phyloP scores from a whole-genome alignment of 768 basidiomycete genomes.

The Termitomyces sp. region DNA sequence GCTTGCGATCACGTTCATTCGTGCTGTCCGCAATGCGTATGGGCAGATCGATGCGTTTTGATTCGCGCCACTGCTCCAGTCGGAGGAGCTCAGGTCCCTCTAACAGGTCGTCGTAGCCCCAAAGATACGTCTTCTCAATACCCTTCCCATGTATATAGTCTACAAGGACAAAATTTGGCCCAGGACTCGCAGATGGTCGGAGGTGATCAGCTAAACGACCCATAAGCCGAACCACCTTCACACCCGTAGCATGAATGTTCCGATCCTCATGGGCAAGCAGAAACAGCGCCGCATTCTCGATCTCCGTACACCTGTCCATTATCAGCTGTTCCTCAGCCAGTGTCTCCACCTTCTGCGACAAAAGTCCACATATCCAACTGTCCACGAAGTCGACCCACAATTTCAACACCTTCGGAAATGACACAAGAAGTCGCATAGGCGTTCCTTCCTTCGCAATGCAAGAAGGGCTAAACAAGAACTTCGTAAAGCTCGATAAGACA shows the following conservation, averaged over 20 bases:
- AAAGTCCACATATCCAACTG: constrained; percentile 53
- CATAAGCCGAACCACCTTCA: constrained; percentile 59
- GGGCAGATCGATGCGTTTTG: constrained; percentile 48
- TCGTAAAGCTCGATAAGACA: constrained; percentile 60
- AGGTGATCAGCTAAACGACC: constrained; percentile 44
- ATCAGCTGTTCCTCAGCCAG: constrained; percentile 38
- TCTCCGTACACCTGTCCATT: constrained; percentile 46
- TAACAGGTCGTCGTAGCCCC: constrained; percentile 63
- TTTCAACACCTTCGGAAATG: constrained; percentile 59
- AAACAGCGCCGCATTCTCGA: constrained; percentile 73
- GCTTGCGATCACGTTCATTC: constrained; percentile 57
- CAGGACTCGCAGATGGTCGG: constrained; percentile 22
- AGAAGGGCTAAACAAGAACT: constrained; percentile 70
- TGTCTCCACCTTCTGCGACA: constrained; percentile 34
- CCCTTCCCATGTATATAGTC: constrained; percentile 50
- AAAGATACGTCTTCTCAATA: constrained; percentile 41
- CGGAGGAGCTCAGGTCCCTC: constrained; percentile 56
- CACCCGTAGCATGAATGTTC: constrained; percentile 52
- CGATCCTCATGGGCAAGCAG: constrained; percentile 56
- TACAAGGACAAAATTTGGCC: constrained; percentile 35
- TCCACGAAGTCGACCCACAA: constrained; percentile 75
- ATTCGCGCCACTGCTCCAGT: constrained; percentile 62
- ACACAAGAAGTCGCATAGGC: constrained; percentile 56
- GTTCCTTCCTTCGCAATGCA: constrained; percentile 60
- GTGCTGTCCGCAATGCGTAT: constrained; percentile 71